Percentiles rank a stretch among this genome's conserved stretches.
phyloP scores from a whole-genome alignment of 108 stramenopile species.

The Aurantiochytrium sp. region DNA sequence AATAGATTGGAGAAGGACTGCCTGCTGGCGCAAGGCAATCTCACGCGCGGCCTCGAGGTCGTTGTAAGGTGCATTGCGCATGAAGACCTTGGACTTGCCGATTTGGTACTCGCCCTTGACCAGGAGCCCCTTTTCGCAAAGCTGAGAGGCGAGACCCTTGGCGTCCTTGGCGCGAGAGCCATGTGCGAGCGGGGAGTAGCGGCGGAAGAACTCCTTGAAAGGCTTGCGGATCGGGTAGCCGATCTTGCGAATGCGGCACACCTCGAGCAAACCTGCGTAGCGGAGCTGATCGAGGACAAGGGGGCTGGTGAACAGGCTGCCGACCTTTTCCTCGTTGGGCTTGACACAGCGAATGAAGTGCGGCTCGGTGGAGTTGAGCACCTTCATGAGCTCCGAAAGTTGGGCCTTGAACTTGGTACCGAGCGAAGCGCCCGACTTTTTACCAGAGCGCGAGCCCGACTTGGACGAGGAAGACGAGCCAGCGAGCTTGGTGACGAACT shows the following conservation, averaged over 20 bases:
- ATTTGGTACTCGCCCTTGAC: slow-evolving; percentile 31
- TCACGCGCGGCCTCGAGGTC: slow-evolving; percentile 51
- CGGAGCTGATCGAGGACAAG: slow-evolving; percentile 43
- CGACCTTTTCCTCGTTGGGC: slow-evolving; percentile 69
- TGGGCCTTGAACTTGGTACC: slow-evolving; percentile 74
- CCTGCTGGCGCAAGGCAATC: slow-evolving; percentile 21
- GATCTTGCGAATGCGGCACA: slow-evolving; percentile 47
- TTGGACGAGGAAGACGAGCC: not conserved
- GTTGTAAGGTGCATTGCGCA: slow-evolving; percentile 44
- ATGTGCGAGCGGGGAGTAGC: slow-evolving; percentile 41
- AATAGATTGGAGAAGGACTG: slow-evolving; percentile 6
- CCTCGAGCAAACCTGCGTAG: slow-evolving; percentile 46
- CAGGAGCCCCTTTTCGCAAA: slow-evolving; percentile 27
- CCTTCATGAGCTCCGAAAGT: slow-evolving; percentile 67
- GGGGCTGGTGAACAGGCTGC: slow-evolving; percentile 32
- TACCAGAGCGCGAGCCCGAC: not conserved
- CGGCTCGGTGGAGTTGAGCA: slow-evolving; percentile 82
- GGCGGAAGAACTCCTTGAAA: slow-evolving; percentile 51
- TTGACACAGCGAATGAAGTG: slow-evolving; percentile 98
- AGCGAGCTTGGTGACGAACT: slow-evolving; percentile 23
- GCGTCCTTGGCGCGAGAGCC: slow-evolving; percentile 14
- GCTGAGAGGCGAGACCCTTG: slow-evolving; percentile 31
- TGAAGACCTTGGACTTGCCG: slow-evolving; percentile 54
- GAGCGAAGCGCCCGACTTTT: slow-evolving; percentile 28
- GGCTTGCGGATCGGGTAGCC: slow-evolving; percentile 55